Conservation (phyloP, 768 basidiomycete genomes). For the Suillus discolor region DNA sequence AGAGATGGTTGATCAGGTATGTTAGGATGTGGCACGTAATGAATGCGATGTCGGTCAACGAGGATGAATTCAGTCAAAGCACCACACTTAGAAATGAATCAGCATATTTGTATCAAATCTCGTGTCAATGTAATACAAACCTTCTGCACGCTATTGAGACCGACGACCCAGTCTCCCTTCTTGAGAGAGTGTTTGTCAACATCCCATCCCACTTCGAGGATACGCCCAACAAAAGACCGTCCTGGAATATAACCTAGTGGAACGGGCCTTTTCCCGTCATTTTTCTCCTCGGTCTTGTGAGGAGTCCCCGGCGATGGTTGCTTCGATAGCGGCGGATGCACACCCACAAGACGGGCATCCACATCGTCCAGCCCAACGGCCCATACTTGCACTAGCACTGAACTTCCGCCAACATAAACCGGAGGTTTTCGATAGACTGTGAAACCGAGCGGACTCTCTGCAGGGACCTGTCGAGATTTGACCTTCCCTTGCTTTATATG, state of each 20-base stretch:
- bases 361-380: slow-evolving; percentile 82
- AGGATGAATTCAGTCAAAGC: slow-evolving; percentile 89
- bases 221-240: slow-evolving; percentile 82
- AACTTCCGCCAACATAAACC: slow-evolving; percentile 61
- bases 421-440: slow-evolving; percentile 77
- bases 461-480: slow-evolving; percentile 13
- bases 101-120: slow-evolving; percentile 19
- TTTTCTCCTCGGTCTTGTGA: slow-evolving; percentile 27
- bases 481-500: slow-evolving; percentile 14
- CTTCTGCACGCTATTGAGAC: slow-evolving; percentile 78
- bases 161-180: slow-evolving; percentile 88
- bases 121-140: slow-evolving; percentile 42
- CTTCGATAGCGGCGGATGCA: slow-evolving; percentile 26
- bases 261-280: slow-evolving; percentile 20
- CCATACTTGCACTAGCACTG: slow-evolving; percentile 86
- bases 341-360: slow-evolving; percentile 68
- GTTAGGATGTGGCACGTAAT: slow-evolving; percentile 68
- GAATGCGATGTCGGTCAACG: slow-evolving; percentile 76
- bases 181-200: slow-evolving; percentile 50
- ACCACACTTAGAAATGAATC: slow-evolving; percentile 57
- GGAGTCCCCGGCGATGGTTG: slow-evolving; percentile 19
- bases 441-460: slow-evolving; percentile 55
- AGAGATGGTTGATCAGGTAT: slow-evolving; percentile 33
- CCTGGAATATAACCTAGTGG: slow-evolving; percentile 81
- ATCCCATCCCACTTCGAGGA: slow-evolving; percentile 80